Evolutionary conservation across 1,139 yeast genomes (phyloP), one percentile per base, ranked within the genome.

Genomic region (Scheffersomyces stambukii): DNA sequence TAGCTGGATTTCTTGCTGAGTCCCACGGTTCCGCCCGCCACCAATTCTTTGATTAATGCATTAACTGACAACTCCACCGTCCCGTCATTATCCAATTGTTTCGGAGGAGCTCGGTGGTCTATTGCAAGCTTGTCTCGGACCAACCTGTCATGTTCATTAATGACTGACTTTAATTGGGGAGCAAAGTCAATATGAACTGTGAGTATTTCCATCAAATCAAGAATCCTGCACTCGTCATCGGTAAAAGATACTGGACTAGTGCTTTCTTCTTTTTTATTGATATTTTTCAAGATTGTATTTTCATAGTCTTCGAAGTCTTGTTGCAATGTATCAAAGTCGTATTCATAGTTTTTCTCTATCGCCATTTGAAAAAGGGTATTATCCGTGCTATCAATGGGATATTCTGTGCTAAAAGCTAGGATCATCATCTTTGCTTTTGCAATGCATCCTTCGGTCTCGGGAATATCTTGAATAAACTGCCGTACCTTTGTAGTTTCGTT

Each of bases 181-280:
- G 21, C 16, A 16, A 29, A 29, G 19, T 29, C 32, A 11, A 29
- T 24, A 13, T 29, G 32, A 13, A 26, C 32, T 6, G 28, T 29
- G 9, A 29, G 17, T 9, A 11, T 10, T 25, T 29, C 32, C 24
- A 24, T 24, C 10, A 29, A 11, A 7, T 29, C 32, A 14, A 29
- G 18, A 10, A 25, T n/a, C 16, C 21, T 24, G 15, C 21, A 13
- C 16, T 29, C 28, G 11, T 17, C 8, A 8, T 29, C 32, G 8
- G 25, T 24, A 13, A 29, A 29, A 9, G 32, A 29, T 11, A 20
- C 9, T 17, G 26, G 17, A 7, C 26, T 22, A n/a, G 32, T 29
- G 16, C 23, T 26, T 14, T 12, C 21, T 13, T 29, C 32, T 4
- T 19, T 16, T 17, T 24, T 26, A 8, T 21, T 8, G 6, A 29